Base-by-base conservation (phyloP, 306 rosid genomes). In the Alnus rubra region DNA sequence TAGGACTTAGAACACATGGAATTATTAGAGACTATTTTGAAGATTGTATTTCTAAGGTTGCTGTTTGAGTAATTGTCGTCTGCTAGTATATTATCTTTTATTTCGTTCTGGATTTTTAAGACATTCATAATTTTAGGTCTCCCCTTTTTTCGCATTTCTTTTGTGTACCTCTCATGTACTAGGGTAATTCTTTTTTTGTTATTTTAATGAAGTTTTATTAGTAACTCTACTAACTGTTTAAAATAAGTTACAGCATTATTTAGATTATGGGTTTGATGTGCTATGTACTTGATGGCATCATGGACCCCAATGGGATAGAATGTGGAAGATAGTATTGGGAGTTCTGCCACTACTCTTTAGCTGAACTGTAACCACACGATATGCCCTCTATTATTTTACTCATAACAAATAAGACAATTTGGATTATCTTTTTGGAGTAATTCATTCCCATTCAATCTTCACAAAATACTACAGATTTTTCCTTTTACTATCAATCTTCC, bases 401-500 rank as follows among this genome's bases (percentile, higher is more conserved):
- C 10, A 3, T 59, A 59, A 9, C 16, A 59, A 59, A 19, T 19
- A 4, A 59, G 65, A 59, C 31, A 28, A 28, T 59, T 30, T 59
- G 4, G 35, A 30, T 35, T 58, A 58, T 58, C 33, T 23, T 19
- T 23, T 58, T 18, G 65, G 37, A 59, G 45, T 42, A 42, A 42
- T 42, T 42, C 45, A 42, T 42, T 42, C 45, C 45, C 8, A 42
- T 42, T 58, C 35, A 58, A 23, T 11, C 5, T 59, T 59, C 37
- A 59, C 28, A 28, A 23, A 14, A 45, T 48, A 42, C 4, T 45
- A 42, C 39, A 1, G 33, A 15, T 15, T 64, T 49, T 74, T 55
- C 48, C 50, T 50, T 71, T 71, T 50, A 50, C 28, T 13, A 74
- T 68, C 83, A 78, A n/a, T 39, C 71, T 80, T 69, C 76, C 39